phyloP scores from a whole-genome alignment of 176 grass and related monocot genomes.

The Aegilops sharonensis region DNA sequence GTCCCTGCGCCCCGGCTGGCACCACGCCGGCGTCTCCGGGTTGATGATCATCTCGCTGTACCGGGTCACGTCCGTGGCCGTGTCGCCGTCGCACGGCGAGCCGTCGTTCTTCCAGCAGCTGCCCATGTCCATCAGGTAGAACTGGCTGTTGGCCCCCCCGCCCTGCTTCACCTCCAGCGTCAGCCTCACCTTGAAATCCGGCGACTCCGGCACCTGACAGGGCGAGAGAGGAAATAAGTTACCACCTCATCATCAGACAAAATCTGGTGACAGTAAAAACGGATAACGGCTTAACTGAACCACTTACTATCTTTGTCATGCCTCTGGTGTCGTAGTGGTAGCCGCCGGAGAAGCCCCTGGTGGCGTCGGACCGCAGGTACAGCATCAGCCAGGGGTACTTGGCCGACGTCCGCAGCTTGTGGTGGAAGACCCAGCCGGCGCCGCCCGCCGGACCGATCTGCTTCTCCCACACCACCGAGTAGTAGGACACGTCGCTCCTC shows the following conservation, averaged over 20 bases:
- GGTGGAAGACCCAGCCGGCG: slow-evolving; percentile 76
- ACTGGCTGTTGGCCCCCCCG: slow-evolving; percentile 71
- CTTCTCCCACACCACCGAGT: slow-evolving; percentile 87
- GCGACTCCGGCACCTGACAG: slow-evolving; percentile 68
- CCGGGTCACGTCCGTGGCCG: slow-evolving; percentile 67
- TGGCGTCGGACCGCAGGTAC: slow-evolving; percentile 87
- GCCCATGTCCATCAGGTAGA: slow-evolving; percentile 96
- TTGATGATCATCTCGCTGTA: slow-evolving; percentile 99
- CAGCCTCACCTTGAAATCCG: slow-evolving; percentile 77
- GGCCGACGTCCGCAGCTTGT: slow-evolving; percentile 56
- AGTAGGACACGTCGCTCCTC: slow-evolving; percentile 35
- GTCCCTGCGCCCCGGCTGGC: slow-evolving; percentile 34
- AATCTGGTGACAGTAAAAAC: background rate
- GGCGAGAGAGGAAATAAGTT: no score
- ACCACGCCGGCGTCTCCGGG: slow-evolving; percentile 64
- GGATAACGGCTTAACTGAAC: background rate
- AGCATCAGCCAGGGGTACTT: slow-evolving; percentile 98
- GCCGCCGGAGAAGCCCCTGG: slow-evolving; percentile 78
- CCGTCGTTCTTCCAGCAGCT: slow-evolving; percentile 98
- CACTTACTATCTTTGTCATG: slow-evolving; percentile 87
- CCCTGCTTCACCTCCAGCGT: slow-evolving; percentile 69
- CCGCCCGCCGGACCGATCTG: slow-evolving; percentile 26
- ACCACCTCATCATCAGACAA: no score
- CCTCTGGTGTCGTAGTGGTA: slow-evolving; percentile 95
- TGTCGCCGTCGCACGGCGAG: slow-evolving; percentile 64